A percentile compares a stretch with the other conserved stretches of the same genome.
Conservation (phyloP, 2,329 filamentous ascomycete genomes). For the Aspergillus ustus region DNA sequence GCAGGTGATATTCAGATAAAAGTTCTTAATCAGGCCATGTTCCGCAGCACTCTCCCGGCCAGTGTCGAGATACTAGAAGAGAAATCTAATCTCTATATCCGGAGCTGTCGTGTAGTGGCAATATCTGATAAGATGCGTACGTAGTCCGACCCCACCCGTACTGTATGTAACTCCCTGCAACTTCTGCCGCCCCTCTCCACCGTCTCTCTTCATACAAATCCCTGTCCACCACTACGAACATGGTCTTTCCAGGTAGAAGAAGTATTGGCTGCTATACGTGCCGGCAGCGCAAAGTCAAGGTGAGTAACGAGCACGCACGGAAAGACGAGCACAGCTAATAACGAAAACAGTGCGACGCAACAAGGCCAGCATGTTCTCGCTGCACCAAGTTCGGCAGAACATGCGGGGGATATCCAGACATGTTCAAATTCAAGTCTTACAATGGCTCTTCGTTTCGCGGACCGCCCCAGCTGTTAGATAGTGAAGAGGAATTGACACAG, state of each 20-base stretch:
- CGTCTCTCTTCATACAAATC: no score
- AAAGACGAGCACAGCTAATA: background rate
- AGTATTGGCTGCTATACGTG: conserved; percentile 3
- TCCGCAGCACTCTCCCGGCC: no score
- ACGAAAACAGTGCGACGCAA: background rate
- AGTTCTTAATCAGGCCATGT: no score
- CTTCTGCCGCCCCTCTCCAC: no score
- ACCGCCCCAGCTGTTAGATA: background rate
- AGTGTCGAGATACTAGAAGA: no score
- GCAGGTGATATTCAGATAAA: no score
- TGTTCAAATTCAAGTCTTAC: background rate
- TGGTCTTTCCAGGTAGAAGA: background rate
- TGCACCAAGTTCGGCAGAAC: background rate
- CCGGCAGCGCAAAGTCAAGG: conserved; percentile 8
- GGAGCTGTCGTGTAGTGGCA: no score
- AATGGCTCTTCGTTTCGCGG: background rate
- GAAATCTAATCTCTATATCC: no score
- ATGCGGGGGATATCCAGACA: background rate
- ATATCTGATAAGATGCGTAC: no score
- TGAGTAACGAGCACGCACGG: background rate
- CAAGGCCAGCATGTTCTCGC: background rate
- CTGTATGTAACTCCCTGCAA: no score
- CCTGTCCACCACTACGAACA: background rate
- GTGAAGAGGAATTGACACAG: no score
- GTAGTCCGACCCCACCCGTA: no score